These are phyloP conservation scores for Ustilago crameri DNA, from an alignment of 1,284 basidiomycete genomes.

Conservation along the genomic window DNA sequence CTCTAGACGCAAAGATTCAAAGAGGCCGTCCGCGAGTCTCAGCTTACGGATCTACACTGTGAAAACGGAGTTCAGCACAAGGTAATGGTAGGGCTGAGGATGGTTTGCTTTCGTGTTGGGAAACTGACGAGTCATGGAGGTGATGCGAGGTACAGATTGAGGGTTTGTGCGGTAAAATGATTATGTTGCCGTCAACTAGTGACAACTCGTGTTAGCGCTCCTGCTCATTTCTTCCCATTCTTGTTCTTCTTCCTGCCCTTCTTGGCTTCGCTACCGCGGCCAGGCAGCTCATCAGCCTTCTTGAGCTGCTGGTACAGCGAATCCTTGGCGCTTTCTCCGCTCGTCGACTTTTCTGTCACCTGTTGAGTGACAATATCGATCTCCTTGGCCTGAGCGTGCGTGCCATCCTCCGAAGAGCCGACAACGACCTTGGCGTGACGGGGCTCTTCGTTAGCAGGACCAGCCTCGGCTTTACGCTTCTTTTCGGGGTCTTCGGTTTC, in stretches of 20 bases:
- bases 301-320: slow-evolving; percentile 48
- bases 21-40: too few species aligned
- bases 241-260: slow-evolving; percentile 37
- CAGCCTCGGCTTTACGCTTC: slow-evolving; percentile 16
- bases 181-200: too few species aligned
- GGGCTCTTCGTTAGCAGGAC: slow-evolving; percentile 12
- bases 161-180: too few species aligned
- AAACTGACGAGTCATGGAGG: too few species aligned
- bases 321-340: slow-evolving; percentile 12
- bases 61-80: too few species aligned
- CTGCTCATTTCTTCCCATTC: slow-evolving; percentile 22
- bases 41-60: too few species aligned
- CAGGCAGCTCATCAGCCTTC: slow-evolving; percentile 42
- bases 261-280: slow-evolving; percentile 5
- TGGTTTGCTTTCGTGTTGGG: too few species aligned
- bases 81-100: too few species aligned
- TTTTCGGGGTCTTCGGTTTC: slow-evolving; percentile 7
- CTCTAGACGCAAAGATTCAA: too few species aligned
- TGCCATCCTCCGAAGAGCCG: slow-evolving; percentile 18
- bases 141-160: too few species aligned
- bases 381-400: slow-evolving; percentile 30
- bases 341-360: slow-evolving; percentile 22
- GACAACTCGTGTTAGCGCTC: too few species aligned
- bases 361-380: slow-evolving; percentile 42
- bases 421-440: slow-evolving; percentile 40